Percentiles rank a stretch among this genome's conserved stretches.
Evolutionary conservation across 441 rosid species (phyloP).

Genomic region (Raphanus hybrid): DNA sequence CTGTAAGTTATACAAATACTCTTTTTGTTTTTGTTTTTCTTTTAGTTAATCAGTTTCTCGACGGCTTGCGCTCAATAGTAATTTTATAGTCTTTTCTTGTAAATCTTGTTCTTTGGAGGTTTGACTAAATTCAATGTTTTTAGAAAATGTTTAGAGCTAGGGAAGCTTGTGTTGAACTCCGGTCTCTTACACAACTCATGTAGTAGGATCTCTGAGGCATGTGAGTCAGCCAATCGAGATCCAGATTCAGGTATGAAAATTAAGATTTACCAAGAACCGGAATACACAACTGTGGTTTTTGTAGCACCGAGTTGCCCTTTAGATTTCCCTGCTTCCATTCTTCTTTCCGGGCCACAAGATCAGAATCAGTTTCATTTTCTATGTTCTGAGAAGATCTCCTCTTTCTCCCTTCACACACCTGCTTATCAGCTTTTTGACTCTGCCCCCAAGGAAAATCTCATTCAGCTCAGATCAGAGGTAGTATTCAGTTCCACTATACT

Average conservation of each 20-base stretch:
- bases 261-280: constrained; percentile 1
- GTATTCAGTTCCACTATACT: not conserved
- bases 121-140: not conserved
- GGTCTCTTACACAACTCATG: constrained; percentile 48
- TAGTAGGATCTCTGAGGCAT: constrained; percentile 35
- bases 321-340: constrained; percentile 22
- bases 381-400: constrained; percentile 41
- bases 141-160: constrained; percentile 50
- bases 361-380: constrained; percentile 49
- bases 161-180: constrained; percentile 54
- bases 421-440: constrained; percentile 47
- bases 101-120: not conserved
- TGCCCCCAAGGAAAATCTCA: constrained; percentile 31
- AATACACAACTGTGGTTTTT: constrained; percentile 50
- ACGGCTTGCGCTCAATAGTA: no score
- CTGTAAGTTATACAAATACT: not conserved
- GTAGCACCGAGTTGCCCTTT: no score
- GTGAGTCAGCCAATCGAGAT: constrained; percentile 7
- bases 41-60: not conserved
- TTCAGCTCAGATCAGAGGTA: constrained; percentile 49
- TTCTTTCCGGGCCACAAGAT: not conserved
- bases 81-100: no score
- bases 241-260: constrained; percentile 21
- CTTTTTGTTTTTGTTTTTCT: not conserved
- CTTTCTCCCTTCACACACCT: constrained; percentile 48